Conservation (phyloP, 129 eudicot genomes). For the Flaveria ramosissima region DNA sequence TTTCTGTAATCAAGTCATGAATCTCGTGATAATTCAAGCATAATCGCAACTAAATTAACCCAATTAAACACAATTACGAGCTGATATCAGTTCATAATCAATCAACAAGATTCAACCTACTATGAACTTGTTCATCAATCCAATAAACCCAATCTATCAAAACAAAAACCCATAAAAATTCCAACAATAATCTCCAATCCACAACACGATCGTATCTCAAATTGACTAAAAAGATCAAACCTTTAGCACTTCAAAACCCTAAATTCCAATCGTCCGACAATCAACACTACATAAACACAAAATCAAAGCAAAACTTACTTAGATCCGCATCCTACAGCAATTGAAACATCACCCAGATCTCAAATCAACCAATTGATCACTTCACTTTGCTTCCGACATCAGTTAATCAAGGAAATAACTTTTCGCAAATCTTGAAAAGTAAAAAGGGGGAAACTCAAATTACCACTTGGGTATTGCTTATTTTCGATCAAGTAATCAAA, state of each 20-base stretch:
- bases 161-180: conserved; percentile 4
- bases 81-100: conserved; percentile 21
- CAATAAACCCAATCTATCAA: conserved; percentile 17
- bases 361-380: conserved; percentile 38
- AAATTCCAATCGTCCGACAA: conserved; percentile 20
- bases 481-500: background rate
- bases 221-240: conserved; percentile 10
- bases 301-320: conserved; percentile 51
- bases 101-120: conserved; percentile 32
- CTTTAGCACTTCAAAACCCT: conserved; percentile 27
- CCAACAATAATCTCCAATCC: background rate
- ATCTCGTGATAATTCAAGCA: background rate
- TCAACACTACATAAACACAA: conserved; percentile 23
- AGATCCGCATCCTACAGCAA: conserved; percentile 41
- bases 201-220: conserved; percentile 24
- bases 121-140: conserved; percentile 26
- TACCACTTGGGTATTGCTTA: conserved; percentile 23
- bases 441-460: background rate
- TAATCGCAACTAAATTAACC: background rate
- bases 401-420: background rate
- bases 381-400: conserved; percentile 50
- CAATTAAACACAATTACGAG: conserved; percentile 9
- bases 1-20: background rate
- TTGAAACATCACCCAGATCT: conserved; percentile 39
- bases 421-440: conserved; percentile 33